These are phyloP conservation scores for Phytophthora fragariae DNA, from an alignment of 352 stramenopile species.

Conservation along the genomic window DNA sequence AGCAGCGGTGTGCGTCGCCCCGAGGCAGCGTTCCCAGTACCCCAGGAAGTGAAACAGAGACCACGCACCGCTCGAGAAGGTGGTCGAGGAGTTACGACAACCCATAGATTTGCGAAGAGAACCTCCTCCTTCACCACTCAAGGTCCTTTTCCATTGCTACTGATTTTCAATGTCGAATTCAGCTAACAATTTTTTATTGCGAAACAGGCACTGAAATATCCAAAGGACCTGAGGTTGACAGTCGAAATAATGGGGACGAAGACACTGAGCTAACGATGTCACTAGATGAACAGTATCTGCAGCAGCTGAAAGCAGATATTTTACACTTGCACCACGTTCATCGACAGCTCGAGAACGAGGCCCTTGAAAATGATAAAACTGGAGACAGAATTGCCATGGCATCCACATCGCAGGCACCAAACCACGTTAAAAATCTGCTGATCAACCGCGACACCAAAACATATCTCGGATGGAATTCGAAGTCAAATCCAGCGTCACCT, in stretches of 20 bases:
- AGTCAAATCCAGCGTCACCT: constrained; percentile 2
- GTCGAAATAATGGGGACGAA: constrained; percentile 1
- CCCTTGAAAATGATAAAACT: constrained; percentile 12
- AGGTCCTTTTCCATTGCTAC: constrained; percentile 12
- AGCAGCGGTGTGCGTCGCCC: constrained; percentile 57
- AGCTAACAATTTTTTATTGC: background rate
- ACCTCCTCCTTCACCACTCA: constrained; percentile 26
- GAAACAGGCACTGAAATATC: constrained; percentile 2
- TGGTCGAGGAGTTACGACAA: constrained; percentile 21
- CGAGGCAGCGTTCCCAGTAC: constrained; percentile 3
- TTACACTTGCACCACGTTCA: constrained; percentile 41
- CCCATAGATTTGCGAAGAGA: constrained; percentile 19
- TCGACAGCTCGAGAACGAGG: constrained; percentile 30
- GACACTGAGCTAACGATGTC: background rate
- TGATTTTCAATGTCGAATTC: background rate
- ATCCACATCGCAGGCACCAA: constrained; percentile 26
- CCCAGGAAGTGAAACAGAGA: constrained; percentile 42
- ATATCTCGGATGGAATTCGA: constrained; percentile 25
- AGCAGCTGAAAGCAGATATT: constrained; percentile 70
- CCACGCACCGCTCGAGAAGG: constrained; percentile 63
- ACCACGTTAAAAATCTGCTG: constrained; percentile 69
- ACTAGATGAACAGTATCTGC: constrained; percentile 58
- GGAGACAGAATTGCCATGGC: background rate
- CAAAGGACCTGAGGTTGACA: constrained; percentile 10
- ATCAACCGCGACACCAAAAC: constrained; percentile 56